A percentile compares a stretch with the other conserved stretches of the same genome.
phyloP scores from a whole-genome alignment of 164 flowering plant species.

The Magnolia sinica region DNA sequence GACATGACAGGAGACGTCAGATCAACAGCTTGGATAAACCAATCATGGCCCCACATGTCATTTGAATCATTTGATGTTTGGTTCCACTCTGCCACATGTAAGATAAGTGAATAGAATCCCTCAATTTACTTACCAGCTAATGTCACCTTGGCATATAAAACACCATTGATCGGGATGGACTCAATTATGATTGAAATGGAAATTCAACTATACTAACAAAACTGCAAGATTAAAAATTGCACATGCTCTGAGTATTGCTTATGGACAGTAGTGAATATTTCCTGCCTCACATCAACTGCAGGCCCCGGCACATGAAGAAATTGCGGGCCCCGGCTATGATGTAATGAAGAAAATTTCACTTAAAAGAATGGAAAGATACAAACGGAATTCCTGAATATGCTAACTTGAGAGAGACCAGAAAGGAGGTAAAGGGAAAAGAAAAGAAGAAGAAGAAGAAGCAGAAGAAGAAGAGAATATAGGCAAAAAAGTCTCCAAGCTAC shows the following conservation, averaged over 20 bases:
- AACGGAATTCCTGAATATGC: neutral
- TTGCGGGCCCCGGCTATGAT: neutral
- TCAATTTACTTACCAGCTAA: neutral
- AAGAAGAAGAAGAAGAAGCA: neutral
- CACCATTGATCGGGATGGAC: neutral
- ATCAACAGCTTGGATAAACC: too few species aligned
- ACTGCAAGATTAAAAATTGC: neutral
- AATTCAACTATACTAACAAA: neutral
- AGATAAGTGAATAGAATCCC: neutral
- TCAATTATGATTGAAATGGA: neutral
- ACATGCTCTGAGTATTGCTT: constrained; percentile 4
- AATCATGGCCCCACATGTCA: too few species aligned
- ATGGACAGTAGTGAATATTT: constrained; percentile 21
- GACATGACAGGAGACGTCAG: too few species aligned
- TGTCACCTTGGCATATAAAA: neutral
- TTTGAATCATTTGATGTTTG: too few species aligned
- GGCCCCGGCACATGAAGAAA: neutral
- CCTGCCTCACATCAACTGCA: constrained; percentile 6
- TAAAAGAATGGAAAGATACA: constrained; percentile 10
- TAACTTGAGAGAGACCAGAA: neutral
- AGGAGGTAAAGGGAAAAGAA: neutral
- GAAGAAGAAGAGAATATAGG: neutral
- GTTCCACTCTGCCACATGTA: too few species aligned
- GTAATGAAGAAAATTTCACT: constrained; percentile 23
- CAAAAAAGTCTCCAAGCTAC: constrained; percentile 1